Percentiles rank a stretch among this genome's conserved stretches.
phyloP scores from a whole-genome alignment of 2,329 filamentous ascomycete species.

The Ceratocystis colombiana region DNA sequence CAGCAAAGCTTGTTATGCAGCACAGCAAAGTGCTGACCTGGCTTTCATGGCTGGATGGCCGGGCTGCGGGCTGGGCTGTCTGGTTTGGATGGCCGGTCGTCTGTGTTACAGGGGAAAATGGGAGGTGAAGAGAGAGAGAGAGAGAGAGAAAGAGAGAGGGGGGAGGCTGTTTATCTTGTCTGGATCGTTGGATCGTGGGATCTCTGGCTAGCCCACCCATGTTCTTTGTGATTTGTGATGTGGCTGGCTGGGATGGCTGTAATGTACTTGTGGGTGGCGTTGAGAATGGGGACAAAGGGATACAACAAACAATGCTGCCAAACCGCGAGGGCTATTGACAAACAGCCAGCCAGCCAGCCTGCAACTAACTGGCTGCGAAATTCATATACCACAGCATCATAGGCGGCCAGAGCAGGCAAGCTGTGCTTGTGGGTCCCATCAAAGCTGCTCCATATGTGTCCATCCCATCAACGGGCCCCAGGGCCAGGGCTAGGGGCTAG shows the following conservation, averaged over 20 bases:
- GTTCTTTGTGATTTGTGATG: background rate
- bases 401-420: no score
- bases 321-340: no score
- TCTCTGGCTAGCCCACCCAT: background rate
- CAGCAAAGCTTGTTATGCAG: background rate
- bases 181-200: background rate
- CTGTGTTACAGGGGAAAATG: background rate
- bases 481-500: no score
- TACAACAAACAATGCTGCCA: no score
- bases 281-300: background rate
- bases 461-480: no score
- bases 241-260: background rate
- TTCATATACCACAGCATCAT: no score
- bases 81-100: background rate
- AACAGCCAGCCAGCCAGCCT: no score
- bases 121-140: background rate
- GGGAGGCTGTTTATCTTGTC: conserved; percentile 1
- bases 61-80: no score
- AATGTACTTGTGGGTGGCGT: background rate
- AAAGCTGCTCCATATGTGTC: no score
- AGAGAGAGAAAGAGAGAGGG: background rate
- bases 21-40: conserved; percentile 11
- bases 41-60: background rate
- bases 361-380: no score
- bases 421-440: no score